These are phyloP conservation scores for Sarocladium oryzae DNA, from an alignment of 2,329 filamentous ascomycete genomes.

Conservation along the genomic window DNA sequence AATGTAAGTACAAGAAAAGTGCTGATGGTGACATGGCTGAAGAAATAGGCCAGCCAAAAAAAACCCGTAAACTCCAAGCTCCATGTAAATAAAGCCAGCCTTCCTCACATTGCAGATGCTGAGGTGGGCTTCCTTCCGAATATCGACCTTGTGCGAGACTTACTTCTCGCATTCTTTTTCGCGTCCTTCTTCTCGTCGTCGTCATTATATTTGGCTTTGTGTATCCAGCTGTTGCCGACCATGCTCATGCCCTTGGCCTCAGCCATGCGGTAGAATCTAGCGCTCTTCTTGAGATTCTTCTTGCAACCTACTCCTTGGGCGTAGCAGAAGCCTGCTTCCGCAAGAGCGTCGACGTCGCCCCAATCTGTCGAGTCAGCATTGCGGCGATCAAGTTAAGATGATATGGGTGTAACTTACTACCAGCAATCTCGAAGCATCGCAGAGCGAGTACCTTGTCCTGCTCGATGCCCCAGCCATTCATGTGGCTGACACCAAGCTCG, in stretches of 20 bases:
- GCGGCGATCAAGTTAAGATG: neutral
- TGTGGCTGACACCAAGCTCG: conserved; percentile 90
- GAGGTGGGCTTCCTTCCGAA: conserved; percentile 47
- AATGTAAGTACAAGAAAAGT: neutral
- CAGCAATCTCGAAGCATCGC: conserved; percentile 93
- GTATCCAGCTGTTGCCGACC: conserved; percentile 98
- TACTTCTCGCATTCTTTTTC: conserved; percentile 63
- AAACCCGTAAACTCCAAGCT: neutral
- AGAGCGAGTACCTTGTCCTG: conserved; percentile 85
- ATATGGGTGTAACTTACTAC: conserved; percentile 46
- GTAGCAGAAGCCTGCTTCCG: conserved; percentile 94
- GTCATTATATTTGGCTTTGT: conserved; percentile 87
- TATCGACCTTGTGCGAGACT: conserved; percentile 68
- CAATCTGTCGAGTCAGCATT: conserved; percentile 48
- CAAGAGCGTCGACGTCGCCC: conserved; percentile 91
- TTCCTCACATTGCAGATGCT: conserved; percentile 5
- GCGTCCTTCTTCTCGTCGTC: conserved; percentile 22
- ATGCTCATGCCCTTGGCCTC: conserved; percentile 94
- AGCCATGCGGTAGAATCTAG: conserved; percentile 82
- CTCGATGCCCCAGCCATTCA: conserved; percentile 96
- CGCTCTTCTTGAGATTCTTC: conserved; percentile 92
- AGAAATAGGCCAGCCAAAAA: neutral
- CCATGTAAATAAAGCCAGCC: neutral
- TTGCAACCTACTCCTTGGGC: conserved; percentile 88
- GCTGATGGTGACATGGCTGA: neutral